Base-by-base conservation (phyloP, 2,329 filamentous ascomycete genomes). In the Sphaerulina musiva region DNA sequence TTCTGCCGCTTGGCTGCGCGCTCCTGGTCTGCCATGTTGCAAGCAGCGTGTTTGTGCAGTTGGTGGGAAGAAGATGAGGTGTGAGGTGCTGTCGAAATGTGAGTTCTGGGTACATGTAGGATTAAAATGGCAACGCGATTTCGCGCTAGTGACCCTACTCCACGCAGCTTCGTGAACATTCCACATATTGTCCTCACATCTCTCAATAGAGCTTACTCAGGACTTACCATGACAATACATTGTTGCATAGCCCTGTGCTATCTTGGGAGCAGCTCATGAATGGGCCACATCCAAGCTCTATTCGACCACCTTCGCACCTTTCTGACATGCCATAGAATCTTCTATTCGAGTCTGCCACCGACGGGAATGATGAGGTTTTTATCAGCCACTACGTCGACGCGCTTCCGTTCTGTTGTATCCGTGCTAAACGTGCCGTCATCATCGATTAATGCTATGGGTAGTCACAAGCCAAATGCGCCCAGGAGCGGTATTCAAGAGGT, bases 1-100 rank as follows among this genome's bases (percentile, higher is more conserved):
- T 55, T 57, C 34, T 53, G 51, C 29, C 51, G 29, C 46, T 59
- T 59, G 8, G 54, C 20, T 11, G 54, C 52, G 40, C 46, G 57
- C 7, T 59, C 54, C 20, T 36, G n/a, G 31, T 56, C 51, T 17
- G 48, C 45, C 54, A 57, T 55, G 20, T 20, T 52, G 38, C 9
- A 14, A 31, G 26, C n/a, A 12, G 7, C 6, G 38, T 38, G 17
- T 29, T 44, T 49, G 23, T 17, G 34, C 11, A 23, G 17, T 48
- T 7, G 6, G 26, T 29, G 26, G 26, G 12, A n/a, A 8, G 23
- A 32, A 36, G 44, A 20, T 12, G 44, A 17, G 29, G 20, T 6
- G 20, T 6, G 9, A 10, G 9, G n/a, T 42, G 39, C 31, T 46
- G 36, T 45, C 14, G 32, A 32, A 47, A 46, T 20, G 23, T 7